Evolutionary conservation across 257 asterid genomes (phyloP), one percentile per base, ranked within the genome.

Genomic region (Solanum habrochaites): DNA sequence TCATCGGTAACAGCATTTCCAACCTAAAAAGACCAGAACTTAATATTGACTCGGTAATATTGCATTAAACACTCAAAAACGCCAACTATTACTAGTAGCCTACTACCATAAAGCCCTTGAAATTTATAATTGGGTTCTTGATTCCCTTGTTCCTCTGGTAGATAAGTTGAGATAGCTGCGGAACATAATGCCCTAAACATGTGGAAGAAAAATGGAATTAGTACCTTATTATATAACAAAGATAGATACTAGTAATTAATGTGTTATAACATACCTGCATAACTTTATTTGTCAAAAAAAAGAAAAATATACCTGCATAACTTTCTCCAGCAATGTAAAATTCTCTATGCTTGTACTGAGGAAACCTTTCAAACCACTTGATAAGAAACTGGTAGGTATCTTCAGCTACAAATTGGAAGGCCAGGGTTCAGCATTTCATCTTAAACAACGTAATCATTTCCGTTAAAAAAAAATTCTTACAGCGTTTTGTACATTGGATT

Each of bases 1-100:
- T 97, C 99, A 91, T 97, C 99, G 7, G 94, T 97, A 9, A 96
- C 99, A 83, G 99, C 99, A 91, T 97, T 97, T 40, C 99, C 99
- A 84, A 97, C 99, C 99, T 97, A 86, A 89, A 88, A 52, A 40
- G n/a, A 29, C 20, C 8, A 6, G 49, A 49, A 81, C 45, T 49
- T 49, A 10, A 18, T 11, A 60, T 60, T 21, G 29, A 21, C 67
- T 45, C 52, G 15, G 29, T 60, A 60, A 60, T 21, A 11, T 81
- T 81, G 45, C 43, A 29, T 81, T 81, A 52, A 81, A 49, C 85
- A 6, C 23, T 81, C 66, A 49, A 81, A 47, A 81, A 42, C 8
- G 11, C 72, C 70, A 29, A 69, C 62, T 11, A 31, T 60, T 45
- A 69, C 39, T 37, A 37, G 39, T 37, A 37, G 39, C 39, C 39